Evolutionary conservation across 2,329 filamentous ascomycete genomes (phyloP).

Genomic region (Xylariaceae sp.): DNA sequence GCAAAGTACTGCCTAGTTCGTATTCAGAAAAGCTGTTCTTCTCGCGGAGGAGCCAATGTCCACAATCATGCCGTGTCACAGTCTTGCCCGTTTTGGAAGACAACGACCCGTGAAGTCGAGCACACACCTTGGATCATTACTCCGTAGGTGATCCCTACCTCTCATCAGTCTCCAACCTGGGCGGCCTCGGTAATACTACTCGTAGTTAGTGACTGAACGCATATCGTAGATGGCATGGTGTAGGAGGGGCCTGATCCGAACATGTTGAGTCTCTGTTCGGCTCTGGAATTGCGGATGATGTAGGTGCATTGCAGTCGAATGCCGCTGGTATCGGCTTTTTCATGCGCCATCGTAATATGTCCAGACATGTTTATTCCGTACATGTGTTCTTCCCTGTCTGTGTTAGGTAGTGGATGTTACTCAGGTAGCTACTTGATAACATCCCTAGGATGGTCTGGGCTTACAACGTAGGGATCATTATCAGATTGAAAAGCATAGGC

Average conservation of each 20-base stretch:
- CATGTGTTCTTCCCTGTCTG: no score
- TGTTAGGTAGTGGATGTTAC: no score
- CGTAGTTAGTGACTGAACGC: background rate
- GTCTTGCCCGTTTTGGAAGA: background rate
- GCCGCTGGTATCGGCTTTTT: background rate
- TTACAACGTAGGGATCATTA: no score
- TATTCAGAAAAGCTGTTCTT: conserved; percentile 13
- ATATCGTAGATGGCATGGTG: background rate
- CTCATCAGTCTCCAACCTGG: background rate
- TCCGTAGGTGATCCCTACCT: background rate
- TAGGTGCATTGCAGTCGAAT: background rate
- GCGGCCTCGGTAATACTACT: background rate
- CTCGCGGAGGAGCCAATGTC: conserved; percentile 6
- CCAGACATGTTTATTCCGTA: background rate
- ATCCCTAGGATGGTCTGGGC: no score
- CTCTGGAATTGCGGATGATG: conserved; percentile 1
- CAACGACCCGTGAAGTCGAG: background rate
- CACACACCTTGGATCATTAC: background rate
- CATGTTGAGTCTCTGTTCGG: conserved; percentile 8
- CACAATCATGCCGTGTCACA: conserved; percentile 16
- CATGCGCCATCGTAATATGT: background rate
- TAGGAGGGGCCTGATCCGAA: conserved; percentile 12
- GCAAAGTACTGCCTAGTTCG: conserved; percentile 5
- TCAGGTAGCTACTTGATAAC: no score
- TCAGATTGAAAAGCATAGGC: no score